Evolutionary conservation across 495 filamentous ascomycete species (phyloP).

Genomic region (Podospora fimiseda): DNA sequence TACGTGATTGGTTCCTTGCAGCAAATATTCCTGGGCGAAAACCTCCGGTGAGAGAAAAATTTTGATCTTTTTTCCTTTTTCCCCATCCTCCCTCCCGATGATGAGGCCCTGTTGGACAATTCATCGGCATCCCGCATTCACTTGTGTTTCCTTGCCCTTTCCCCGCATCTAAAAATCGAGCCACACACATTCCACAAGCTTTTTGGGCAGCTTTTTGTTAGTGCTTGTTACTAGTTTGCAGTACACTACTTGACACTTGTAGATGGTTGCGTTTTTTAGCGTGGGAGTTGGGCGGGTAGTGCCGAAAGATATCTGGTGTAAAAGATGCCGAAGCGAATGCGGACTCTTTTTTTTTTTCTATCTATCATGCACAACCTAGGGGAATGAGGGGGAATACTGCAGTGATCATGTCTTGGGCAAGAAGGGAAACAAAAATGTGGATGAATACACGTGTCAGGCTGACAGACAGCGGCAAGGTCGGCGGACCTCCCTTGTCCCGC

Average conservation of each 20-base stretch:
- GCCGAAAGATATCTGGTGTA: conserved; percentile 1
- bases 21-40: too few relatives aligned
- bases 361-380: not conserved
- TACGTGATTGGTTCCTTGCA: too few relatives aligned
- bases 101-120: too few relatives aligned
- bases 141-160: not conserved
- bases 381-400: not conserved
- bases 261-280: not conserved
- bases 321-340: not conserved
- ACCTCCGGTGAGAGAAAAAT: too few relatives aligned
- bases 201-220: not conserved
- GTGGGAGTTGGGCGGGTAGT: conserved; percentile 3
- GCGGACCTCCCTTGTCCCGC: not conserved
- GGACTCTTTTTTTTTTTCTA: too few relatives aligned
- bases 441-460: conserved; percentile 28
- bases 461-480: conserved; percentile 15
- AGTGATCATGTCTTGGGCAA: conserved; percentile 2
- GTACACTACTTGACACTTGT: too few relatives aligned
- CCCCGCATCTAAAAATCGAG: not conserved
- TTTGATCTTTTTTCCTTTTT: too few relatives aligned
- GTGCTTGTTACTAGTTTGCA: not conserved
- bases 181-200: not conserved
- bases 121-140: not conserved
- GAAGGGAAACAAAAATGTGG: too few relatives aligned
- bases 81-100: too few relatives aligned